phyloP scores from a whole-genome alignment of 176 grass and related monocot genomes.

The Canna indica region DNA sequence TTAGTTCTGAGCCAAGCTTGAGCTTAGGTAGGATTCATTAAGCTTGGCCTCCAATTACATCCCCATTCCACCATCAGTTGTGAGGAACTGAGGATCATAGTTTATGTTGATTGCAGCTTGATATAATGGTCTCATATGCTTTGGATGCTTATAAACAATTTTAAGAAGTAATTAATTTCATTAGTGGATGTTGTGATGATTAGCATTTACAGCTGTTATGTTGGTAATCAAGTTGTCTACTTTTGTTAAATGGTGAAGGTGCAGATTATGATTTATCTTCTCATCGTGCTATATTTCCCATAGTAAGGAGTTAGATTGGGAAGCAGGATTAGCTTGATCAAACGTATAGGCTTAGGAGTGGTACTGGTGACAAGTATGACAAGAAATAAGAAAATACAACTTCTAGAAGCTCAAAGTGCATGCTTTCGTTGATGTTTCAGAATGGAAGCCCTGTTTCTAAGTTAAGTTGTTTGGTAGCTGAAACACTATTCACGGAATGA shows the following conservation, averaged over 20 bases:
- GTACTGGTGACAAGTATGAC: neutral
- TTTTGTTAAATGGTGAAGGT: too few species aligned
- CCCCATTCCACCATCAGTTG: neutral
- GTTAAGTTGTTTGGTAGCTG: neutral
- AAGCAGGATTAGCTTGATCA: neutral
- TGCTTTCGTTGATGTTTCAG: neutral
- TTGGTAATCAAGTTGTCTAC: neutral
- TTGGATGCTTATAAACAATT: neutral
- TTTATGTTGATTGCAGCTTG: neutral
- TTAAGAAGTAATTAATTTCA: neutral
- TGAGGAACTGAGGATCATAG: too few species aligned
- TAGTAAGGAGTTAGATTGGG: neutral
- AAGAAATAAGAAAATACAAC: neutral
- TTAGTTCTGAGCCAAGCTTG: neutral
- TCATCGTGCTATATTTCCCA: neutral
- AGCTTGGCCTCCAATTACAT: neutral
- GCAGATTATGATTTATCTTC: neutral
- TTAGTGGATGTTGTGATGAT: neutral
- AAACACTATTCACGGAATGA: neutral
- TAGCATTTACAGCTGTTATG: neutral
- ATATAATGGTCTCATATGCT: neutral
- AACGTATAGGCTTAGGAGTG: too few species aligned
- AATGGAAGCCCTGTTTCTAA: neutral
- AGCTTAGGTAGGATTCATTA: neutral
- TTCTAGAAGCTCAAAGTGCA: neutral